Evolutionary conservation across 179 eudicot species (phyloP), one percentile per base, ranked within the genome.

Genomic region (Corrigiola litoralis): DNA sequence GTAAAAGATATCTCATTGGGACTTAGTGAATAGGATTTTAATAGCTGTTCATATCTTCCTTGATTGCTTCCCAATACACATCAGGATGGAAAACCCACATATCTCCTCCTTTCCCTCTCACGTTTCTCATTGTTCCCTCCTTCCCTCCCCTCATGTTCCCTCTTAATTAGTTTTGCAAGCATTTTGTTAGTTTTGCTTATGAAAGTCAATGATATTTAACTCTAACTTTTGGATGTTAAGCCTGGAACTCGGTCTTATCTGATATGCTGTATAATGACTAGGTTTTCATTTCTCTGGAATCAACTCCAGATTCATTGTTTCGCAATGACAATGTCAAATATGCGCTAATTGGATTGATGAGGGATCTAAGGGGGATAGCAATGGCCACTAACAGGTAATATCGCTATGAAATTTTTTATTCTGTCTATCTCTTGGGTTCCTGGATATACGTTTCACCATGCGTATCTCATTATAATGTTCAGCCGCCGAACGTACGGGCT

Each of bases 341-440:
- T 77, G 83, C 90, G 18, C 67, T 95, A 44, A 81, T 88, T 69
- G 99, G 99, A 44, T 75, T 95, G 66, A 88, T 83, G 97, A 86
- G 99, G 76, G 99, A 91, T 81, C 84, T 95, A 11, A 85, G 99
- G 71, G 99, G 99, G 37, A 91, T 95, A 69, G 81, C 90, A 34
- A 91, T 86, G 99, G 99, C 97, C 34, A 95, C 99, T 47, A 91
- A 85, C 70, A 91, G 89, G 99, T 88, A 71, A 37, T 62, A 42
- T 50, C 46, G 33, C 2, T 6, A 29, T 28, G n/a, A n/a, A n/a
- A n/a, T 28, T 16, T 38, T 33, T 48, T 47, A 8, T 41, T 24
- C 32, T 17, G 46, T n/a, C 14, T 53, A 33, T 54, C 13, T 38
- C 27, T 24, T 32, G 58, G 17, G 48, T 23, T 70, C 44, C 17